These are phyloP conservation scores for Populus trichocarpa DNA, from an alignment of 441 rosid genomes.

Conservation along the genomic window DNA sequence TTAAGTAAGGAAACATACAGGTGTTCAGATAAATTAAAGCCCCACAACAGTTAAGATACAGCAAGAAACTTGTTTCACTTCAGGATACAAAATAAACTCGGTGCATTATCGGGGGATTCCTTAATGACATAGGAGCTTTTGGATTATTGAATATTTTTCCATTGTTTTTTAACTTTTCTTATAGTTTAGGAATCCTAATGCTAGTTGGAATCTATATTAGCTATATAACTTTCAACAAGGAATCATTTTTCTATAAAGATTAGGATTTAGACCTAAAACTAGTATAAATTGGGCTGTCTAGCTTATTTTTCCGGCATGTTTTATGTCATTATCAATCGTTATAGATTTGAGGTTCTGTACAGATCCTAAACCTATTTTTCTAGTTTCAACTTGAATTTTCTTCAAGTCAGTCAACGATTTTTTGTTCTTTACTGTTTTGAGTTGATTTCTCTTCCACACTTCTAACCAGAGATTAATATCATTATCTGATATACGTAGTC, in stretches of 20 bases:
- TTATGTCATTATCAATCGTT: background rate
- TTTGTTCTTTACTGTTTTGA: background rate
- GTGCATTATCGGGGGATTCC: background rate
- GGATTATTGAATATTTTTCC: background rate
- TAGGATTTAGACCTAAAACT: background rate
- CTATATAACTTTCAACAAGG: background rate
- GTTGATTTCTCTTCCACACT: background rate
- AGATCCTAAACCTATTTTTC: background rate
- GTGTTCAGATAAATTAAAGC: background rate
- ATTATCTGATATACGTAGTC: background rate
- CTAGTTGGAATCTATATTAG: background rate
- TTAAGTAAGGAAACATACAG: background rate
- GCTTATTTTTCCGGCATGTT: background rate
- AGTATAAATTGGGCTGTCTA: background rate
- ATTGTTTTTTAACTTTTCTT: background rate
- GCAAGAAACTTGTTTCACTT: background rate
- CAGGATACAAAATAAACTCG: background rate
- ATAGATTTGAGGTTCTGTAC: background rate
- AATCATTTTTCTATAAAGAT: background rate
- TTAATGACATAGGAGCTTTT: background rate
- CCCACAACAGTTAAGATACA: background rate
- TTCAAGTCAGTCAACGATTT: background rate
- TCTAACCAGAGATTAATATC: too few relatives aligned
- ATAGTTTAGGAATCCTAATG: background rate
- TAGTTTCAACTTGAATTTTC: background rate